Evolutionary conservation across 2,329 filamentous ascomycete genomes (phyloP), one percentile per base, ranked within the genome.

Genomic region (Diaporthe sp.): DNA sequence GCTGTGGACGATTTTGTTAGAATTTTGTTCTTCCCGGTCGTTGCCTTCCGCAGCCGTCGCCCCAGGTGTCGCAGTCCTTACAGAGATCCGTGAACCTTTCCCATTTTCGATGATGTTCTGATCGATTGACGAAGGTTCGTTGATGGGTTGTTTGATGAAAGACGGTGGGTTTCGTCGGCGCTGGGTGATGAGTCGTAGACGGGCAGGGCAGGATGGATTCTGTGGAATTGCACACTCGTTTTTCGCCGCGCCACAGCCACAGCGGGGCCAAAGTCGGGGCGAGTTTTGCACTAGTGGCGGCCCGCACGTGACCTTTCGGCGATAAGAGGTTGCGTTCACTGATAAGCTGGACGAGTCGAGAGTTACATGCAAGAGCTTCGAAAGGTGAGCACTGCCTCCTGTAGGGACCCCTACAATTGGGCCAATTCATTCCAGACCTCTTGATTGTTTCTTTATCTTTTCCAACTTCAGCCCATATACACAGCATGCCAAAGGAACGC

Each of bases 1-100:
- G 81, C 79, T 79, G 74, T 76, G 74, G 40, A 64, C 40, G 70
- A 58, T 25, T 52, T 61, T 70, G 75, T 57, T 69, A 74, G 55
- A 75, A 74, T 66, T 76, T 71, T 58, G 35, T 22, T 66, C 69
- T 73, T 54, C 72, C 58, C 75, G 3, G 25, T 82, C 83, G 71
- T 86, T 85, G 85, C 86, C n/a, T 50, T 30, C 28, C n/a, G 17
- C 10, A 38, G 10, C 38, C 12, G 54, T 22, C 22, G 28, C 2
- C 30, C 61, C 28, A 17, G 25, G 25, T 22, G 35, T 73, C 55
- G 87, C 94, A 93, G 88, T 55, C 60, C 75, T 76, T 76, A 76
- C 75, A 96, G 93, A 86, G 94, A 97, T 87, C 94, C 94, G 93
- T 96, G 94, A 88, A 96, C 94, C 90, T 96, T 96, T 90, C 94